Conservation (phyloP, 176 grass and related monocot genomes). For the Musa acuminata region DNA sequence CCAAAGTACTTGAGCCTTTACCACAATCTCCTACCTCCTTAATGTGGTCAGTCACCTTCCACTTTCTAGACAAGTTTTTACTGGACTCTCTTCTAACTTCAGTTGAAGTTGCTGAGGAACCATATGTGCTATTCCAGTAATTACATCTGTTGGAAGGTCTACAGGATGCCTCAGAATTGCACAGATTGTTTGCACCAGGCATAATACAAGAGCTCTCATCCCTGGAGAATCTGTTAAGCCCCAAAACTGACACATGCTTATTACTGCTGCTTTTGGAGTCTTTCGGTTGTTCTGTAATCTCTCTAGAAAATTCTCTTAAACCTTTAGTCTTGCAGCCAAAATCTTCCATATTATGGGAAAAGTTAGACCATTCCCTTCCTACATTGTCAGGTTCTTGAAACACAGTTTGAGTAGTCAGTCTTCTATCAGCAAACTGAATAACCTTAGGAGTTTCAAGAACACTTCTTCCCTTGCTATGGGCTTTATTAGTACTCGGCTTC, state of each 20-base stretch:
- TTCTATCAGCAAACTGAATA: neutral
- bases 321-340: neutral
- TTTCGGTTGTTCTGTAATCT: neutral
- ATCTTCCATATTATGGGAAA: neutral
- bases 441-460: neutral
- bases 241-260: neutral
- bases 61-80: neutral
- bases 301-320: neutral
- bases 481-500: neutral
- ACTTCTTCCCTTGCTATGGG: neutral
- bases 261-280: neutral
- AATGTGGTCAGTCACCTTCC: neutral
- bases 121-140: neutral
- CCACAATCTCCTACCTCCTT: neutral
- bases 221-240: neutral
- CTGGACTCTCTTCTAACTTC: neutral
- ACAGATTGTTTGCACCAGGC: neutral
- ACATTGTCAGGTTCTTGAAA: neutral
- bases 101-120: neutral
- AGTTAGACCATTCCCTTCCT: neutral
- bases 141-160: neutral
- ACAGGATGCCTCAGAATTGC: neutral
- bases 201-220: neutral
- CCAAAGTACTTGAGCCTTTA: neutral
- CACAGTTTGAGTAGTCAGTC: neutral